Evolutionary conservation across 306 rosid genomes (phyloP), one percentile per base, ranked within the genome.

Genomic region (Pterocarpus macrocarpus): DNA sequence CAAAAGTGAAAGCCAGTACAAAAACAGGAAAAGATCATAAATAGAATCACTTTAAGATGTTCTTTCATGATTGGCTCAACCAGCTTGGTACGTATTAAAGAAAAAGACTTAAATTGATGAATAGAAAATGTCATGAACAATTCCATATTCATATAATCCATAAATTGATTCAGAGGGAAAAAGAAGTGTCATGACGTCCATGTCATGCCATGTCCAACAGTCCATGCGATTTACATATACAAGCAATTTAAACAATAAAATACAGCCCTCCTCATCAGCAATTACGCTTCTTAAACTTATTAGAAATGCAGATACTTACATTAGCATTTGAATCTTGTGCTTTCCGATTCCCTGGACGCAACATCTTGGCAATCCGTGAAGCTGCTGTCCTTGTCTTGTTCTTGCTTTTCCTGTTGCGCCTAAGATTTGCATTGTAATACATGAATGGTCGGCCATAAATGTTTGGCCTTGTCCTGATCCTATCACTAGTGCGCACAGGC

Each of bases 381-480:
- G 97, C 98, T 12, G 97, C 94, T 16, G 93, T 89, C 89, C 97
- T 83, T 71, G 80, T 86, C 84, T 90, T 93, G 81, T 59, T 85
- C 91, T 89, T 91, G 83, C 62, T 66, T 84, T 91, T 89, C 78
- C 85, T 79, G 16, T 80, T 43, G 55, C 82, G 93, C 75, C 79
- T 85, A 73, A 70, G 64, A 64, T 79, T 83, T 47, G 88, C 62
- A n/a, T 73, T 73, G 73, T 83, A 88, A 86, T 80, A 91, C 43
- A 84, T 61, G 84, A 61, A 90, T 0, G 90, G 67, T 2, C 95
- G 89, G 36, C 90, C 89, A 85, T 83, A 91, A 10, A 63, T 10
- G 44, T 71, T 86, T 2, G 93, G 94, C 81, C 95, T 85, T 11
- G 89, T 65, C 83, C 85, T 88, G 47, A 90, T 85, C 88, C 99